These are phyloP conservation scores for Neopestalotiopsis sp. DNA, from an alignment of 2,329 filamentous ascomycete genomes.

Conservation along the genomic window DNA sequence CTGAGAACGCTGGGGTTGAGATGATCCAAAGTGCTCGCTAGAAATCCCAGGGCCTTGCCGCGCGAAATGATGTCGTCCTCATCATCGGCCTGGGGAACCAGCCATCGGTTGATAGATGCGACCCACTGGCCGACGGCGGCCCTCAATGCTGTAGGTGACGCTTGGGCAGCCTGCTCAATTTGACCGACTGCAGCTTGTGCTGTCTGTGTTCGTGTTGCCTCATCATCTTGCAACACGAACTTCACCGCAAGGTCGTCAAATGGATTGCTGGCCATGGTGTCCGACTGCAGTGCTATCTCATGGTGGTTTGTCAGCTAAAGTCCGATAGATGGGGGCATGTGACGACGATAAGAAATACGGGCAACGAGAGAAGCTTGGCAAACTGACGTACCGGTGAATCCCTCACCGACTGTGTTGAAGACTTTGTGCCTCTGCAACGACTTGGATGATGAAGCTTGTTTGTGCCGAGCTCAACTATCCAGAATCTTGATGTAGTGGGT, in stretches of 20 bases:
- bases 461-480: background rate
- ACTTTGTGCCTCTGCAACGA: background rate
- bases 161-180: slow-evolving; percentile 47
- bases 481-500: too few relatives aligned
- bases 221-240: slow-evolving; percentile 59
- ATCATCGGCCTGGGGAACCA: slow-evolving; percentile 47
- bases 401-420: background rate
- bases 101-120: slow-evolving; percentile 60
- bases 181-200: slow-evolving; percentile 35
- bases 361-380: background rate
- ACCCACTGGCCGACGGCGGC: slow-evolving; percentile 60
- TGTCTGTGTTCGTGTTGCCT: slow-evolving; percentile 45
- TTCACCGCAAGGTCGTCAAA: slow-evolving; percentile 59
- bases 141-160: slow-evolving; percentile 38
- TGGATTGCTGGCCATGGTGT: slow-evolving; percentile 45
- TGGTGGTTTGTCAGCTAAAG: background rate
- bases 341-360: background rate
- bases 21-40: slow-evolving; percentile 58
- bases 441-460: background rate
- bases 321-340: background rate
- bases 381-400: background rate
- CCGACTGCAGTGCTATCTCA: background rate
- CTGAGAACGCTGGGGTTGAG: slow-evolving; percentile 53
- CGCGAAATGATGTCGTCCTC: slow-evolving; percentile 56
- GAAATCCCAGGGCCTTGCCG: slow-evolving; percentile 62